Evolutionary conservation across 2,329 filamentous ascomycete genomes (phyloP).

Genomic region (Penicillium verrucosum): DNA sequence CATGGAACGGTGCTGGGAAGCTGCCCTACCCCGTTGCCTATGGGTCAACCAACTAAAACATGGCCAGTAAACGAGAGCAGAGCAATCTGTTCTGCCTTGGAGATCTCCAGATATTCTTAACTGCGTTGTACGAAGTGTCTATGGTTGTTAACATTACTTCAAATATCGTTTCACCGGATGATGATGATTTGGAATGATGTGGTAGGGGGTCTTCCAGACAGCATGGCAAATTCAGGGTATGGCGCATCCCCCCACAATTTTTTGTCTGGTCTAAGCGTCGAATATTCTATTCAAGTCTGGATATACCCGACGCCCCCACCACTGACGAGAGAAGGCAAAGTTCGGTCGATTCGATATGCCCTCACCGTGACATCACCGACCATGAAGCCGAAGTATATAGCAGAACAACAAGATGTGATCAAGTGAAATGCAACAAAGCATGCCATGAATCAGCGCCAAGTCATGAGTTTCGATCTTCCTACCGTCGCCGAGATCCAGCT

Average conservation of each 20-base stretch:
- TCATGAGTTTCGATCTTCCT: slow-evolving; percentile 27
- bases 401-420: background rate
- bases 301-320: slow-evolving; percentile 16
- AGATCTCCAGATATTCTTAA: background rate
- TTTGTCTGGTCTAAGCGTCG: background rate
- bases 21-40: background rate
- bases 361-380: slow-evolving; percentile 29
- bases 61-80: background rate
- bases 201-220: background rate
- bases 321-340: slow-evolving; percentile 18
- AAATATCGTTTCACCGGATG: background rate
- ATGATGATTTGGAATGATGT: background rate
- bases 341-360: slow-evolving; percentile 6
- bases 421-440: background rate
- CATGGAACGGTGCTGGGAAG: background rate
- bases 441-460: background rate
- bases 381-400: slow-evolving; percentile 11
- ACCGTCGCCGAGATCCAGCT: slow-evolving; percentile 32
- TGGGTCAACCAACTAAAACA: background rate
- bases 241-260: background rate
- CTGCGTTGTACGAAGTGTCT: background rate
- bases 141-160: background rate
- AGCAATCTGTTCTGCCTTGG: background rate
- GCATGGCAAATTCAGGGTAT: background rate
- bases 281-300: slow-evolving; percentile 3